These are phyloP conservation scores for fission yeast (Schizosaccharomyces pombe) DNA, from an alignment of 805 yeast genomes.

Conservation along the genomic window ASM294v3 CU329670.1:1053001-1053500, in stretches of 20 bases:
- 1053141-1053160: constrained; percentile 65
- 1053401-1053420: not conserved
- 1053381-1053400: not conserved
- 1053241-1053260: no score
- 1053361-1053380: not conserved
- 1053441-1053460: constrained; percentile 89
- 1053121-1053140: constrained; percentile 45
- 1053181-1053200: not conserved
- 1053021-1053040: not conserved
- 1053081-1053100: constrained; percentile 89
- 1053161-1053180: constrained; percentile 23
- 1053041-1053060: constrained; percentile 18
- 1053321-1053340: not conserved
- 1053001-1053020: not conserved
- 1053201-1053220: not conserved
- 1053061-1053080: constrained; percentile 60
- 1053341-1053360: not conserved
- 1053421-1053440: constrained; percentile 19
- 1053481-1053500: constrained; percentile 26
- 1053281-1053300: not conserved
- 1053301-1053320: not conserved
- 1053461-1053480: constrained; percentile 35
- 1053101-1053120: constrained; percentile 77
- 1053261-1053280: not conserved
- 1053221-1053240: not conserved